Percentiles rank a stretch among this genome's conserved stretches.
phyloP scores from a whole-genome alignment of 139 green algal genomes.

The Picocystis salinarum region DNA sequence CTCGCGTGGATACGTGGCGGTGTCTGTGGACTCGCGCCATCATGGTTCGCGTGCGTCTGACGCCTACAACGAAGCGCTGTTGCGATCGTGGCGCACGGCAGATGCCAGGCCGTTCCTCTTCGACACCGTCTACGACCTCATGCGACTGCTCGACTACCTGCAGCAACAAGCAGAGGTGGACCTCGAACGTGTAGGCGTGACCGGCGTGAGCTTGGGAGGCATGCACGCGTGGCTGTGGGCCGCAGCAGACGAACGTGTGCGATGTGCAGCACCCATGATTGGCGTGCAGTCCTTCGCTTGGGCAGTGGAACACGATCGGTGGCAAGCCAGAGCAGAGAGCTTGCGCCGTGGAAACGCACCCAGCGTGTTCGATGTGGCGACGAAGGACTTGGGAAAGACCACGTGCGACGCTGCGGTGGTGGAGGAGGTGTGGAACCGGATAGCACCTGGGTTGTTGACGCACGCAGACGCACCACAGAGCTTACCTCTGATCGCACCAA shows the following conservation, averaged over 20 bases:
- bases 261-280: constrained; percentile 30
- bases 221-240: constrained; percentile 43
- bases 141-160: constrained; percentile 39
- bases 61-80: background rate
- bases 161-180: constrained; percentile 33
- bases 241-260: constrained; percentile 28
- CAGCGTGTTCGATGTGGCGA: constrained; percentile 17
- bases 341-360: constrained; percentile 15
- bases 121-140: constrained; percentile 8
- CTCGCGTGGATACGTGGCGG: background rate
- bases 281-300: constrained; percentile 38
- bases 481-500: constrained; percentile 24
- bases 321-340: constrained; percentile 22
- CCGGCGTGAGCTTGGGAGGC: constrained; percentile 40
- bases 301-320: constrained; percentile 28
- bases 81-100: background rate
- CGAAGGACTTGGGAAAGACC: constrained; percentile 10
- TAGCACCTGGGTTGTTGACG: constrained; percentile 18
- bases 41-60: background rate
- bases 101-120: background rate
- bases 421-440: constrained; percentile 14
- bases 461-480: constrained; percentile 23
- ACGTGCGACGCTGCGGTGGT: constrained; percentile 13
- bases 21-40: background rate
- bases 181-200: constrained; percentile 26